These are phyloP conservation scores for Diaporthe sp. DNA, from an alignment of 2,329 filamentous ascomycete species.

Conservation along the genomic window DNA sequence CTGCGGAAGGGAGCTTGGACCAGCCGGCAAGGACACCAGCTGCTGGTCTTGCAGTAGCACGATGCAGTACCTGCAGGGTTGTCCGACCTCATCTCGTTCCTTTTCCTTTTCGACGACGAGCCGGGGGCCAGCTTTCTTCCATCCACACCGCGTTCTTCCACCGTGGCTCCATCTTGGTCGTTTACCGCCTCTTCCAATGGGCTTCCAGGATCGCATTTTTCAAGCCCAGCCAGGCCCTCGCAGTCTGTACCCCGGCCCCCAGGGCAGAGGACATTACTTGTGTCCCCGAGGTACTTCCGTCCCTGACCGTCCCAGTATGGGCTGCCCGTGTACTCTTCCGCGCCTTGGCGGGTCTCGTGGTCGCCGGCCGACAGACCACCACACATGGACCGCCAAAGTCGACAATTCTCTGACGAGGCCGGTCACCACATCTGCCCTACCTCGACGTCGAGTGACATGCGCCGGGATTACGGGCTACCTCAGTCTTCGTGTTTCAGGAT, in stretches of 20 bases:
- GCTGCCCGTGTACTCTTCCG: constrained; percentile 29
- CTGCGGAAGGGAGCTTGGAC: constrained; percentile 27
- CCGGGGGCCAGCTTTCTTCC: constrained; percentile 18
- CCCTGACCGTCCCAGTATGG: constrained; percentile 11
- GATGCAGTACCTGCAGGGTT: constrained; percentile 35
- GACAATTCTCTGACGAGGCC: constrained; percentile 29
- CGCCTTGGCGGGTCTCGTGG: constrained; percentile 36
- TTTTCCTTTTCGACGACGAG: neutral
- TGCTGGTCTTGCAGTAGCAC: constrained; percentile 33
- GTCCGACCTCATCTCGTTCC: constrained; percentile 29
- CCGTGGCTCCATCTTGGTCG: constrained; percentile 35
- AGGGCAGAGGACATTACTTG: constrained; percentile 27
- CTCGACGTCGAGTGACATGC: constrained; percentile 36
- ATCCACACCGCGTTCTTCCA: constrained; percentile 37
- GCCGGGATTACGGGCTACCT: constrained; percentile 36
- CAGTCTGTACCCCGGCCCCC: constrained; percentile 11
- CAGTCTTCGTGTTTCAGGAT: constrained; percentile 41
- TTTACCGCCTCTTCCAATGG: constrained; percentile 37
- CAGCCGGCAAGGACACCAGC: constrained; percentile 20
- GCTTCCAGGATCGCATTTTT: constrained; percentile 34
- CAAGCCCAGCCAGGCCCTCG: constrained; percentile 31
- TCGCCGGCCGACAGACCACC: constrained; percentile 37
- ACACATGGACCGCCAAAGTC: constrained; percentile 26
- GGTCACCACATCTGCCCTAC: constrained; percentile 39
- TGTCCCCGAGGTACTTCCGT: constrained; percentile 37